These are phyloP conservation scores for Danielozyma ontarioensis DNA, from an alignment of 805 yeast species.

Conservation along the genomic window DNA sequence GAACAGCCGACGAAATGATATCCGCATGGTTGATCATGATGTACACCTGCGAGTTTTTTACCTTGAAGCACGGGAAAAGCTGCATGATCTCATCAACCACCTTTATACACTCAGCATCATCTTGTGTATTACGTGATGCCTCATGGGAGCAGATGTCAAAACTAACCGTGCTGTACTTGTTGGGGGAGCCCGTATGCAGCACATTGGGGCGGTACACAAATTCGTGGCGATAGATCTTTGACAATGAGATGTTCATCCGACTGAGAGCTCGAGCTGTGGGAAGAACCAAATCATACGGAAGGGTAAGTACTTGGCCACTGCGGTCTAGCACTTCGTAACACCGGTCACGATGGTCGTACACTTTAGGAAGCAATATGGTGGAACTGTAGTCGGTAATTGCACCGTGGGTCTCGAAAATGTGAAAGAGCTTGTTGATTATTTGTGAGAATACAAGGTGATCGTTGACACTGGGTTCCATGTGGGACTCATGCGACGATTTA, in stretches of 20 bases:
- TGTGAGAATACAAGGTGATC: slow-evolving; percentile 57
- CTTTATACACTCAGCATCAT: slow-evolving; percentile 84
- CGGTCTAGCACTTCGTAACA: slow-evolving; percentile 64
- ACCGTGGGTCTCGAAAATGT: slow-evolving; percentile 74
- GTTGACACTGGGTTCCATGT: slow-evolving; percentile 20
- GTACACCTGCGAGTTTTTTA: slow-evolving; percentile 42
- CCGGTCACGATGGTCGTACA: slow-evolving; percentile 35
- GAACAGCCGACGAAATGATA: slow-evolving; percentile 58
- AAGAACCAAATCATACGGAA: slow-evolving; percentile 84
- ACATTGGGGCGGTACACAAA: slow-evolving; percentile 69
- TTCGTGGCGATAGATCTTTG: slow-evolving; percentile 70
- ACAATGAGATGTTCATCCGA: slow-evolving; percentile 43
- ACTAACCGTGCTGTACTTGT: slow-evolving; percentile 73
- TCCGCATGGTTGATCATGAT: slow-evolving; percentile 78
- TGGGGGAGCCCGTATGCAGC: slow-evolving; percentile 63
- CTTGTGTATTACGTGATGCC: slow-evolving; percentile 26
- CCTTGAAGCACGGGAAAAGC: slow-evolving; percentile 61
- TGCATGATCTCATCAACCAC: slow-evolving; percentile 70
- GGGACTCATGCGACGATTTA: slow-evolving; percentile 17
- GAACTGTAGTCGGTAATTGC: slow-evolving; percentile 76
- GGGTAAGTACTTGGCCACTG: slow-evolving; percentile 81
- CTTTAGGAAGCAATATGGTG: slow-evolving; percentile 67
- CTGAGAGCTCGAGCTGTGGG: slow-evolving; percentile 88
- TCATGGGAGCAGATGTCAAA: slow-evolving; percentile 73
- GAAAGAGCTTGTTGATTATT: slow-evolving; percentile 55